Base-by-base conservation (phyloP, 805 yeast genomes). In the Millerago galiae region DNA sequence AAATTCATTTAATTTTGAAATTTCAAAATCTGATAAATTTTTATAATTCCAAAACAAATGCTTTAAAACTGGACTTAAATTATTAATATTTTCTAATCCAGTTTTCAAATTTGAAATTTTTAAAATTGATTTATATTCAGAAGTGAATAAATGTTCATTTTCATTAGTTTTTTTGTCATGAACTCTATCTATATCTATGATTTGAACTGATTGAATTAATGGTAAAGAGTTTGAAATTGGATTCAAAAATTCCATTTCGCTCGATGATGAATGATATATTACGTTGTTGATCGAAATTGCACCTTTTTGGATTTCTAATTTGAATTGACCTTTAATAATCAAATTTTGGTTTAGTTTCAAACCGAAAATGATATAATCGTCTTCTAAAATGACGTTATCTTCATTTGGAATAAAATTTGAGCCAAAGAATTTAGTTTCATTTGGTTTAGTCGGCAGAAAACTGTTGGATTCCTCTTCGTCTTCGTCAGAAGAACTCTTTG, bases 291-390 rank as follows among this genome's bases (percentile, higher is more conserved):
- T 45, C 4, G 58, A 47, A 1, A 74, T 53, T 0, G 73, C 70
- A 14, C 84, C 84, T 40, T 72, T 55, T 45, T 67, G 70, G 0
- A 78, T 59, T 4, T 54, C 53, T 18, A 78, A 38, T 4, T 36
- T 51, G 48, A 66, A 76, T 45, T 70, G 77, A 1, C 84, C 83
- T 42, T 63, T 60, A 1, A 78, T 41, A 32, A 75, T 49, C 3
- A 78, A 44, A 39, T 54, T 63, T 43, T 77, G 77, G 24, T 60
- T 57, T 2, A 56, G 48, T 41, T 66, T 68, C 28, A 78, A 61
- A 0, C 76, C 80, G 34, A 76, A 37, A 5, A 61, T 55, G 1
- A 67, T 61, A 37, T 61, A 55, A 6, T 59, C 52, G 4, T 59
- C 58, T 8, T 56, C 56, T 40, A 53, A 60, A 5, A 70, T 48